phyloP scores from a whole-genome alignment of 176 grass and related monocot species.

The Sorghum bicolor region DNA sequence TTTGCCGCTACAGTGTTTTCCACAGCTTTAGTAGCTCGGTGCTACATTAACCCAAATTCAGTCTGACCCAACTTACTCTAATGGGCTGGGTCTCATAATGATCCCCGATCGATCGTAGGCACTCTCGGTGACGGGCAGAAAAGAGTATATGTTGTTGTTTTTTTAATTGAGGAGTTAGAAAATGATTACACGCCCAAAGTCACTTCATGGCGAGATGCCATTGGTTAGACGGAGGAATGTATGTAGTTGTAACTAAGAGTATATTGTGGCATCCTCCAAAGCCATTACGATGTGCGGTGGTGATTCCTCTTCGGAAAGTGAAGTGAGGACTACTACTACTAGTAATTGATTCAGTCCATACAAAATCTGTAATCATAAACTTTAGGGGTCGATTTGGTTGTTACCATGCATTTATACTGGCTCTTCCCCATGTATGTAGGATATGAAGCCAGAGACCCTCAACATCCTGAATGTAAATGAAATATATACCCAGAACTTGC shows the following conservation, averaged over 20 bases:
- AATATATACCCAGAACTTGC: background rate
- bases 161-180: too few relatives aligned
- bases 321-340: background rate
- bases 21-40: too few relatives aligned
- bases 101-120: background rate
- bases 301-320: background rate
- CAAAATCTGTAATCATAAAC: background rate
- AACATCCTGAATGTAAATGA: background rate
- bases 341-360: background rate
- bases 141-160: too few relatives aligned
- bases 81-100: too few relatives aligned
- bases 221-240: too few relatives aligned
- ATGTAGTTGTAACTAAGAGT: too few relatives aligned
- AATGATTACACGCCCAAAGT: too few relatives aligned
- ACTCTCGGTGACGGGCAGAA: background rate
- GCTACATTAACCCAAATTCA: too few relatives aligned
- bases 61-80: too few relatives aligned
- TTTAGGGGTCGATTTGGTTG: background rate
- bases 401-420: background rate
- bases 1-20: too few relatives aligned
- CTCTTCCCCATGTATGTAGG: background rate
- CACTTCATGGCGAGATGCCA: too few relatives aligned
- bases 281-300: background rate
- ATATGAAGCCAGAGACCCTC: background rate
- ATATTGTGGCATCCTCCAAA: background rate